Base-by-base conservation (phyloP, 164 flowering plant species). In the Aristolochia fimbriata region DNA sequence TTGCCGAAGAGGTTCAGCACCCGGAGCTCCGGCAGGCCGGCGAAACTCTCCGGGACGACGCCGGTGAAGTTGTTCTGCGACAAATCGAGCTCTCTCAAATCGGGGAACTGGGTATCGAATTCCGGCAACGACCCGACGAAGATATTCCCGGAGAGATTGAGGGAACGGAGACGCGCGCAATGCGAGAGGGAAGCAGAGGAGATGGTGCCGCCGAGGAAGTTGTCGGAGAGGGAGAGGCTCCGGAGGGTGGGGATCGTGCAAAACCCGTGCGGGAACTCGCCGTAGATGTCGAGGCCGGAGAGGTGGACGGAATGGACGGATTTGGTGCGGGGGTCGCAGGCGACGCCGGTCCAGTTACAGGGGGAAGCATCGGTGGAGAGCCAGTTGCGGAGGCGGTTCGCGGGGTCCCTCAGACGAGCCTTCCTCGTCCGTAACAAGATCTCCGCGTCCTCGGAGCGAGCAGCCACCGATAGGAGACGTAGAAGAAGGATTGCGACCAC, bases 311-410 rank as follows among this genome's bases (percentile, higher is more conserved):
- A 59, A 11, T 58, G 53, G 4, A 87, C 71, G 2, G 65, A 49
- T 0, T 10, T 21, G 0, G 62, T 67, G 1, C 0, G 20, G 12
- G 70, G 12, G 16, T 76, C 76, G 56, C 97, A 89, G 1, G 68
- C 11, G 51, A 89, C 61, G 59, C 97, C 97, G 2, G 82, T 72
- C 97, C 97, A 89, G 47, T 68, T 66, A 62, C 97, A 89, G 0
- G 81, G 85, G 16, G 67, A 25, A n/a, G 8, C 1, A 0, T 43
- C 47, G 15, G 16, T 11, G 19, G 52, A 24, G 15, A 30, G 15
- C 74, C 77, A 67, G 31, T 64, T 69, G 0, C 24, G 13, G 21
- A 66, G 53, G n/a, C 23, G 53, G 22, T 47, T 43, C 50, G 55
- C 62, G 48, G 50, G 47, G 43, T 37, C 43, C 12, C 8, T 7